Conservation (phyloP, 2,329 filamentous ascomycete species). For the Aschersonia sp. region DNA sequence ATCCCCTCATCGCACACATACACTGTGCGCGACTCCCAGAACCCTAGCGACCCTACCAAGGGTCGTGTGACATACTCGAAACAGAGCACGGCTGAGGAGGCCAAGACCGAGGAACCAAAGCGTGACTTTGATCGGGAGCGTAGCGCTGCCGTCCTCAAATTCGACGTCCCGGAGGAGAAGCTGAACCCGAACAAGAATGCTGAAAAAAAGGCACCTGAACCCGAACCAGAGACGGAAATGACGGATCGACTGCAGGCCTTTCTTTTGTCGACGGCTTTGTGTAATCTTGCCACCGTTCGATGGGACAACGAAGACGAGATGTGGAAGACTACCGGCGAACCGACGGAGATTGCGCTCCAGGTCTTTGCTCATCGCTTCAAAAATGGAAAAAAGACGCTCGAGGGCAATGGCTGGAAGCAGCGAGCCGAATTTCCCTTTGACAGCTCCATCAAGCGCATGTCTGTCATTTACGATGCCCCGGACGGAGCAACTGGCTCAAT, state of each 20-base stretch:
- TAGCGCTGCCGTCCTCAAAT: conserved; percentile 44
- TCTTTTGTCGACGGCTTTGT: conserved; percentile 43
- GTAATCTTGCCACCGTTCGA: conserved; percentile 48
- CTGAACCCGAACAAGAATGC: conserved; percentile 18
- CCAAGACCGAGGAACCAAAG: conserved; percentile 23
- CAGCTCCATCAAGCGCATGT: conserved; percentile 67
- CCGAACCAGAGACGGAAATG: conserved; percentile 26
- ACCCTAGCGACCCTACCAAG: conserved; percentile 45
- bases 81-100: conserved; percentile 15
- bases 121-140: conserved; percentile 46
- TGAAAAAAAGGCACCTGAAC: conserved; percentile 12
- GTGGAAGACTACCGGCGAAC: conserved; percentile 57
- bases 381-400: conserved; percentile 37
- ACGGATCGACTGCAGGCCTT: conserved; percentile 36
- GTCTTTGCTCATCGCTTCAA: conserved; percentile 60
- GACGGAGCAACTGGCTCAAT: conserved; percentile 21
- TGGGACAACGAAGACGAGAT: conserved; percentile 36
- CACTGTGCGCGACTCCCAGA: conserved; percentile 45
- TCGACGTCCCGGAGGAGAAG: conserved; percentile 47
- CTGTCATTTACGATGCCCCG: conserved; percentile 50
- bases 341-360: conserved; percentile 64
- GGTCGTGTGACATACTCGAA: conserved; percentile 36
- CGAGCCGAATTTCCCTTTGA: conserved; percentile 67
- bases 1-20: conserved; percentile 42
- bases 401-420: conserved; percentile 42